Conservation (phyloP, 495 filamentous ascomycete species). For the Polyplosphaeria fusca region DNA sequence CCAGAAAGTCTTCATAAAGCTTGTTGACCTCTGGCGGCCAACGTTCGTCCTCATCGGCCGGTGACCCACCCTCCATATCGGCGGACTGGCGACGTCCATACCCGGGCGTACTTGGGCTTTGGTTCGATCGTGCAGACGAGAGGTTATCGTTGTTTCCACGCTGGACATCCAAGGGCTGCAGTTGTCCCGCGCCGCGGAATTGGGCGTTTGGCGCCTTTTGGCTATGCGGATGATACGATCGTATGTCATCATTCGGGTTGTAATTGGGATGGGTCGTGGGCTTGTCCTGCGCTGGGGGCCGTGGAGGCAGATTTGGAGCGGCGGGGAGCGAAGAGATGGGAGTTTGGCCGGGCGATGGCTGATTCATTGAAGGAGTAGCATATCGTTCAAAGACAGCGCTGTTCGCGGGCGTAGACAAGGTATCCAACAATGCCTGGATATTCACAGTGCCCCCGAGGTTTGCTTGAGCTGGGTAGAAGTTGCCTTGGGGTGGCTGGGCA, state of each 20-base stretch:
- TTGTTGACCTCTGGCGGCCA: slow-evolving; percentile 65
- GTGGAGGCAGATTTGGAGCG: slow-evolving; percentile 53
- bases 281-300: slow-evolving; percentile 54
- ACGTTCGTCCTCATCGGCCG: slow-evolving; percentile 41
- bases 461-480: slow-evolving; percentile 14
- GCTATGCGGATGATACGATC: slow-evolving; percentile 55
- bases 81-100: slow-evolving; percentile 30
- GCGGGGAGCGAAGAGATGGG: slow-evolving; percentile 46
- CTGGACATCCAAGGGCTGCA: slow-evolving; percentile 48
- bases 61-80: slow-evolving; percentile 25
- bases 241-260: slow-evolving; percentile 53
- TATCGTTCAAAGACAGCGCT: slow-evolving; percentile 15
- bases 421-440: slow-evolving; percentile 45
- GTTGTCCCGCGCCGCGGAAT: slow-evolving; percentile 46
- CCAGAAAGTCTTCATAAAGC: slow-evolving; percentile 77
- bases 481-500: slow-evolving; percentile 18
- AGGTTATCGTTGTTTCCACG: slow-evolving; percentile 38
- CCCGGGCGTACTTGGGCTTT: slow-evolving; percentile 33
- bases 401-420: slow-evolving; percentile 34
- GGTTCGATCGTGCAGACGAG: slow-evolving; percentile 43
- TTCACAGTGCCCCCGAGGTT: slow-evolving; percentile 34
- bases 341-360: slow-evolving; percentile 28
- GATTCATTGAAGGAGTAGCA: slow-evolving; percentile 13
- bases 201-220: slow-evolving; percentile 45
- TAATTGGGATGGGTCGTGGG: slow-evolving; percentile 58